Base-by-base conservation (phyloP, 371 early-diverging fungal genomes). In the Mucor circinelloides region DNA sequence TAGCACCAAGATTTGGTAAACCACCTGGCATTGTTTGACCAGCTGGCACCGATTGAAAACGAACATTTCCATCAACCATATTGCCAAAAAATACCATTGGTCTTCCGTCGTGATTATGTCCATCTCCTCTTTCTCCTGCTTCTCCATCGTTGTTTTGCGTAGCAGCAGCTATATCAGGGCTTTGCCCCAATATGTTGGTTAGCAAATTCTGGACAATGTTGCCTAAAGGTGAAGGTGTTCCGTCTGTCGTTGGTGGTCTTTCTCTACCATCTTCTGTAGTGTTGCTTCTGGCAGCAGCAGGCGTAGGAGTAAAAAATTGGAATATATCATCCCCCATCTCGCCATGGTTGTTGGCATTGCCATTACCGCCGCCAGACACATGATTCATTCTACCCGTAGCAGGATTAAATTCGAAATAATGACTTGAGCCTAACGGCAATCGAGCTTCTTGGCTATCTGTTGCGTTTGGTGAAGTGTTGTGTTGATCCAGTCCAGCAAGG, bases 61-160 rank as follows among this genome's bases (percentile, higher is more conserved):
- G 74, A 42, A 76, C 48, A 30, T 69, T 75, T 8, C 76, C 73
- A 58, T 78, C 77, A 2, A 78, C 63, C 64, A 75, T 62, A 61
- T 72, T 75, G 17, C 80, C 73, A 48, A 73, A 78, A 40, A 76
- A 72, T 1, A 80, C 36, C 25, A 72, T 50, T 0, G 81, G 76
- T 40, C 73, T 25, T 50, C 50, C 25, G 31, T 58, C 58, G 21
- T 63, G 27, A 31, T 23, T 48, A 54, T 42, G 15, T 13, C 40
- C 56, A 63, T 59, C 34, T 34, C 34, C 34, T 34, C 34, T 9
- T 34, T 1, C 34, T 8, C 34, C 34, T 34, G 34, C 8, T 9
- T 50, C 50, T 25, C 12, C 21, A 25, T 50, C 50, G 9, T 13
- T 25, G 12, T 21, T 12, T 25, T 23, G 50, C 12, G 25, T 38